phyloP scores from a whole-genome alignment of 163 green algal genomes.

The Prototheca wickerhamii region DNA sequence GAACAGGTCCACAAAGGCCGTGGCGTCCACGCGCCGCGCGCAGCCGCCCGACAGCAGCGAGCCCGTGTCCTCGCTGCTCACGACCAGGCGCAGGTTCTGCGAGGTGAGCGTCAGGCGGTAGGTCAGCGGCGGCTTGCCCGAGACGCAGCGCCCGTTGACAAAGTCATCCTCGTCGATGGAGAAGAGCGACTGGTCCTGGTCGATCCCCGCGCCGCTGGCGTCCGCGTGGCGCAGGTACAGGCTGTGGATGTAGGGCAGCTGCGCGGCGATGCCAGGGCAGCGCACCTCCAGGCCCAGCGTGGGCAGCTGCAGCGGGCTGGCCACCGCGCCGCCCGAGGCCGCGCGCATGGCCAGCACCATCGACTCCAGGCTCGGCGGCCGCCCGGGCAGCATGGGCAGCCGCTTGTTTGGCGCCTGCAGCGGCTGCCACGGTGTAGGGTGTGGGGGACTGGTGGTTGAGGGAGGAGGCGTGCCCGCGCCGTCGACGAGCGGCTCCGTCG shows the following conservation, averaged over 20 bases:
- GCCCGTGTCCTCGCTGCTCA: constrained; percentile 3
- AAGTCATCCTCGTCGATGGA: background rate
- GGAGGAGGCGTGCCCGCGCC: background rate
- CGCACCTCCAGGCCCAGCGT: constrained; percentile 8
- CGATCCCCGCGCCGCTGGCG: background rate
- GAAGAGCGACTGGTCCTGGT: background rate
- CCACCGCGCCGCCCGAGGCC: constrained; percentile 1
- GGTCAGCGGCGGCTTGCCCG: background rate
- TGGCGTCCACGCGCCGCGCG: constrained; percentile 11
- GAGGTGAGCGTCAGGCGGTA: constrained; percentile 9
- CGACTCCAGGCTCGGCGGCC: constrained; percentile 4
- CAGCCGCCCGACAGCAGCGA: constrained; percentile 6
- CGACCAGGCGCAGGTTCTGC: constrained; percentile 16
- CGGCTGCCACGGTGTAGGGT: background rate
- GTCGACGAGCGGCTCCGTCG: no score
- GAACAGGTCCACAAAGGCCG: constrained; percentile 41
- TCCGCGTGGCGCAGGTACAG: constrained; percentile 11
- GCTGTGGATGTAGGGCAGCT: constrained; percentile 25
- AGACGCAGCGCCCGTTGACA: background rate
- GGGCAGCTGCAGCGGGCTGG: constrained; percentile 4
- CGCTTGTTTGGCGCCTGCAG: background rate
- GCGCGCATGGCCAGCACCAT: constrained; percentile 25
- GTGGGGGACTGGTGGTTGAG: background rate
- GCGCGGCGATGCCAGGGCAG: constrained; percentile 26
- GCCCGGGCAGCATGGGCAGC: constrained; percentile 10